These are phyloP conservation scores for Pyrenophora seminiperda DNA, from an alignment of 2,329 filamentous ascomycete genomes.

Conservation along the genomic window DNA sequence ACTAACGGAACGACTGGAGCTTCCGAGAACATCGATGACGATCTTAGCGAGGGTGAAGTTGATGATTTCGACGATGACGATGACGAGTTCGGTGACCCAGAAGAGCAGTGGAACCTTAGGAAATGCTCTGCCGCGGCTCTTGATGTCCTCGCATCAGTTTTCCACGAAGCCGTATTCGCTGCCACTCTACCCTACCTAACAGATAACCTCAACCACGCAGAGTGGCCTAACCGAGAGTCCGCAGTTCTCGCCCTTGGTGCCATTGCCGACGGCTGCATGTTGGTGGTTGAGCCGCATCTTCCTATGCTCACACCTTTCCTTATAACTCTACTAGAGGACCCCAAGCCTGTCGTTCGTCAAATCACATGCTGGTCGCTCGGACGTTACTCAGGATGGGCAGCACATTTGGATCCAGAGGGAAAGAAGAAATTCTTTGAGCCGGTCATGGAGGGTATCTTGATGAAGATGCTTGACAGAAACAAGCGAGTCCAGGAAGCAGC, in stretches of 20 bases:
- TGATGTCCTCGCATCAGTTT: slow-evolving; percentile 91
- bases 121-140: slow-evolving; percentile 97
- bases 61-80: slow-evolving; percentile 73
- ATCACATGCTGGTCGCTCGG: slow-evolving; percentile 98
- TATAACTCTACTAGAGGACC: slow-evolving; percentile 80
- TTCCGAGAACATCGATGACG: slow-evolving; percentile 61
- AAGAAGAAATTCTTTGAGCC: slow-evolving; percentile 85
- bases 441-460: slow-evolving; percentile 94
- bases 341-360: slow-evolving; percentile 88
- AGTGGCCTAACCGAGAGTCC: slow-evolving; percentile 93
- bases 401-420: slow-evolving; percentile 70
- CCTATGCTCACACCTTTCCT: slow-evolving; percentile 90
- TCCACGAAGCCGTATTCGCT: slow-evolving; percentile 84
- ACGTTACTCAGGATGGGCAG: slow-evolving; percentile 91
- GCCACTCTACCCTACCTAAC: slow-evolving; percentile 91
- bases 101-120: slow-evolving; percentile 91
- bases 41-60: slow-evolving; percentile 86
- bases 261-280: slow-evolving; percentile 92
- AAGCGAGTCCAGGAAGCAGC: slow-evolving; percentile 98
- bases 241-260: slow-evolving; percentile 93
- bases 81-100: slow-evolving; percentile 73
- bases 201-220: slow-evolving; percentile 81
- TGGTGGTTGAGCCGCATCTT: slow-evolving; percentile 85
- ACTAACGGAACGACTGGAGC: slow-evolving; percentile 56
- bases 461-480: slow-evolving; percentile 94